Conservation (phyloP, 179 eudicot species). For the Gypsophila paniculata region DNA sequence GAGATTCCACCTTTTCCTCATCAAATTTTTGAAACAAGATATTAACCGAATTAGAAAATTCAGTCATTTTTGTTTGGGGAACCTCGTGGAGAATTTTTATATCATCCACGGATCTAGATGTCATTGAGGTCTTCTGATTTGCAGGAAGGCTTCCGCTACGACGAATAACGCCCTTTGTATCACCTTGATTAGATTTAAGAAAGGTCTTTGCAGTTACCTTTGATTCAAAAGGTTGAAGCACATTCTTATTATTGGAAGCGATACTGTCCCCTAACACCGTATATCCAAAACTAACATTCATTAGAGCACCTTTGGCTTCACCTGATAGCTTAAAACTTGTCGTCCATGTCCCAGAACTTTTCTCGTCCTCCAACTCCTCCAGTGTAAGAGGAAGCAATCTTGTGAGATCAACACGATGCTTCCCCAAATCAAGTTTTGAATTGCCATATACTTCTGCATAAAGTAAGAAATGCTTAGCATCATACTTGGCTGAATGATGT, state of each 20-base stretch:
- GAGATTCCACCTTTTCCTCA: constrained; percentile 42
- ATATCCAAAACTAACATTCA: constrained; percentile 93
- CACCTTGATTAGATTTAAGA: constrained; percentile 31
- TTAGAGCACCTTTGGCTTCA: constrained; percentile 67
- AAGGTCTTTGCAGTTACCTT: constrained; percentile 27
- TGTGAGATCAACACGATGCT: constrained; percentile 84
- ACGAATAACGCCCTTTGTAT: constrained; percentile 31
- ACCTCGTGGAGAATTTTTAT: constrained; percentile 83
- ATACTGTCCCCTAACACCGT: constrained; percentile 40
- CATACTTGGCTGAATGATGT: constrained; percentile 81
- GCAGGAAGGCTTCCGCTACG: constrained; percentile 55
- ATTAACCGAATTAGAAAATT: constrained; percentile 51
- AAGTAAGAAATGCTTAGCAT: constrained; percentile 76
- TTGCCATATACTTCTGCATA: constrained; percentile 55
- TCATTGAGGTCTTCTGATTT: constrained; percentile 30
- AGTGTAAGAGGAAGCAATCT: constrained; percentile 82
- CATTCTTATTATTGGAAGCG: constrained; percentile 41
- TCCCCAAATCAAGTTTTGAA: constrained; percentile 80
- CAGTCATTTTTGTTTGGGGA: constrained; percentile 45
- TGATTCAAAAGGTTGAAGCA: constrained; percentile 34
- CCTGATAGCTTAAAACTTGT: constrained; percentile 81
- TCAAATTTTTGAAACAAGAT: constrained; percentile 62
- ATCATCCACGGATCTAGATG: constrained; percentile 49
- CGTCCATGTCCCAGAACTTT: constrained; percentile 82
- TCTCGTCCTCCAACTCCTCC: constrained; percentile 92